Evolutionary conservation across 768 basidiomycete species (phyloP).

Genomic region (Termitomyces eurrhizus): DNA sequence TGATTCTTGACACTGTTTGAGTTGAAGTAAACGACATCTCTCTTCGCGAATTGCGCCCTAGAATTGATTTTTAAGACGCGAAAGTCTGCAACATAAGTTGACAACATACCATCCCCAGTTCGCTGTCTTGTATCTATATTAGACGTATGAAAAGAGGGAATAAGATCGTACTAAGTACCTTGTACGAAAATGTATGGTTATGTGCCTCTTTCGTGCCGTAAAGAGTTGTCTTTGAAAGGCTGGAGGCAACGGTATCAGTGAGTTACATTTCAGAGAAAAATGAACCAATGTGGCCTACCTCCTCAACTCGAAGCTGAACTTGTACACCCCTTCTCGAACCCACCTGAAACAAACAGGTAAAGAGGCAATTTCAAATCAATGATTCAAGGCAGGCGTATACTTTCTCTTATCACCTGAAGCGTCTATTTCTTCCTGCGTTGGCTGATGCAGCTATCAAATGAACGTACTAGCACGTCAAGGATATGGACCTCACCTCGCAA

Average conservation of each 20-base stretch:
- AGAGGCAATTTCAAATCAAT: not conserved
- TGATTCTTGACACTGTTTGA: slow-evolving; percentile 45
- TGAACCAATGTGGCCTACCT: slow-evolving; percentile 37
- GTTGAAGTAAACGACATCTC: slow-evolving; percentile 67
- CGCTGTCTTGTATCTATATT: slow-evolving; percentile 46
- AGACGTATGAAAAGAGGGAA: not conserved
- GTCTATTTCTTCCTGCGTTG: slow-evolving; percentile 74
- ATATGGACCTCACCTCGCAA: slow-evolving; percentile 54
- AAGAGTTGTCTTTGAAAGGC: slow-evolving; percentile 39
- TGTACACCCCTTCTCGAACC: slow-evolving; percentile 82
- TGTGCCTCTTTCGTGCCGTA: slow-evolving; percentile 75
- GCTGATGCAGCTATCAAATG: slow-evolving; percentile 35
- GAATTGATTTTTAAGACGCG: not conserved
- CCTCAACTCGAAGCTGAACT: slow-evolving; percentile 79
- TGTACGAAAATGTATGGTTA: slow-evolving; percentile 78
- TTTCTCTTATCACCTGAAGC: slow-evolving; percentile 51
- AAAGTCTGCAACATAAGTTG: not conserved
- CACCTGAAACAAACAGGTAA: slow-evolving; percentile 43
- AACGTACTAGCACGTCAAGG: not conserved
- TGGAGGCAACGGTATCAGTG: slow-evolving; percentile 12
- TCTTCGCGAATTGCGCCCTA: slow-evolving; percentile 77
- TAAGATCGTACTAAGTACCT: slow-evolving; percentile 24
- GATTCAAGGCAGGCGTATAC: slow-evolving; percentile 22
- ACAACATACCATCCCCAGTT: slow-evolving; percentile 84
- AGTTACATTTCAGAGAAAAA: slow-evolving; percentile 20